Evolutionary conservation across 2,329 filamentous ascomycete genomes (phyloP).

Genomic region (Coniochaeta ligniaria): DNA sequence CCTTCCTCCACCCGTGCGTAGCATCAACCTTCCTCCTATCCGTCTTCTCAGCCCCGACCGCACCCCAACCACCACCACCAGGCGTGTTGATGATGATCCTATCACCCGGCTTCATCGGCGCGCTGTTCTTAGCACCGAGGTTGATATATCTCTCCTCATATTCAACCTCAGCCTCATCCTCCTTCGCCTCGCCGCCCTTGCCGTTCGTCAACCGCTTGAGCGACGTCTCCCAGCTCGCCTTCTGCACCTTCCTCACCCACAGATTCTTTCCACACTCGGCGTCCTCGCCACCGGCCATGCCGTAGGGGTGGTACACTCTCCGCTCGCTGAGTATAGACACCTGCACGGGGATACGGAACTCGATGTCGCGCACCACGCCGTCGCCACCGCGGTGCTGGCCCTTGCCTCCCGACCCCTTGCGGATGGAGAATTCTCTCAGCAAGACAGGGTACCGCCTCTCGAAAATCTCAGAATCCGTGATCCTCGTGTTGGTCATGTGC

Average conservation of each 20-base stretch:
- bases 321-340: constrained; percentile 74
- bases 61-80: constrained; percentile 73
- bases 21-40: constrained; percentile 45
- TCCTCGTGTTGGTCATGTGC: constrained; percentile 82
- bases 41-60: constrained; percentile 48
- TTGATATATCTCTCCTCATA: constrained; percentile 60
- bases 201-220: constrained; percentile 27
- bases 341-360: constrained; percentile 71
- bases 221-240: constrained; percentile 41
- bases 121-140: constrained; percentile 73
- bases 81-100: constrained; percentile 72
- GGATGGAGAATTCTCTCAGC: constrained; percentile 60
- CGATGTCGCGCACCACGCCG: constrained; percentile 71
- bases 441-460: constrained; percentile 71
- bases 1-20: constrained; percentile 45
- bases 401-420: constrained; percentile 53
- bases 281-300: constrained; percentile 75
- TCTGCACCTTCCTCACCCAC: constrained; percentile 71
- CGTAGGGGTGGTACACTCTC: constrained; percentile 71
- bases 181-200: constrained; percentile 11
- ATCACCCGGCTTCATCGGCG: constrained; percentile 68
- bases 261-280: constrained; percentile 75
- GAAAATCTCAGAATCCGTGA: constrained; percentile 74
- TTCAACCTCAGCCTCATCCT: constrained; percentile 28
- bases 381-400: constrained; percentile 68